Conservation (phyloP, 306 rosid species). For the Gillenia trifoliata region DNA sequence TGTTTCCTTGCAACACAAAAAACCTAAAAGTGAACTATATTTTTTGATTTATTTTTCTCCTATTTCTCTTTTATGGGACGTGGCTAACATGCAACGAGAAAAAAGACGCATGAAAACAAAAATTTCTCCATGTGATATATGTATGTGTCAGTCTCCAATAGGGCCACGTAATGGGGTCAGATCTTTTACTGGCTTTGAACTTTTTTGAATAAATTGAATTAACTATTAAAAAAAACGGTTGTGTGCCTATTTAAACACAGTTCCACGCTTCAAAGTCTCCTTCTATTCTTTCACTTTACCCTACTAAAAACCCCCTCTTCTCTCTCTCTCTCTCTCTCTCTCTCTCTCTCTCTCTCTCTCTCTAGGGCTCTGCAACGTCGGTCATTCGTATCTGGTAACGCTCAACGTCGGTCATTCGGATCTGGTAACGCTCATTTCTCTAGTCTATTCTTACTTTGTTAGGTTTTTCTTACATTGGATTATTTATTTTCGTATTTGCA, state of each 20-base stretch:
- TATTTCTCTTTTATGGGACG: neutral
- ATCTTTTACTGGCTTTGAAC: neutral
- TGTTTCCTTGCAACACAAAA: neutral
- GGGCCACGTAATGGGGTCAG: slow-evolving; percentile 4
- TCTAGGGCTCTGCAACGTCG: neutral
- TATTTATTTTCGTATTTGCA: neutral
- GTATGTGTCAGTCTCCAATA: neutral
- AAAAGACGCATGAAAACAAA: neutral
- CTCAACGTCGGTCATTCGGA: slow-evolving; percentile 7
- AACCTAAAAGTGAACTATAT: neutral
- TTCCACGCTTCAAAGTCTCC: neutral
- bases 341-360: neutral
- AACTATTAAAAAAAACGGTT: neutral
- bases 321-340: neutral
- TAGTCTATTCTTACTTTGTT: neutral
- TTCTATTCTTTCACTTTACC: neutral
- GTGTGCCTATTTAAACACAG: neutral
- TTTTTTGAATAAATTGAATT: neutral
- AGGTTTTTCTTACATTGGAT: neutral
- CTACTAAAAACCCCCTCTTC: neutral
- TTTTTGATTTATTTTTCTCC: neutral
- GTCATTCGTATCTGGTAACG: slow-evolving; percentile 16
- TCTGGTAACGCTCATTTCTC: neutral
- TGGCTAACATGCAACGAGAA: neutral
- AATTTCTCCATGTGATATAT: too few relatives aligned